A percentile compares a stretch with the other conserved stretches of the same genome.
Conservation (phyloP, 2,329 filamentous ascomycete genomes). For the Chalaropsis ovoidea region DNA sequence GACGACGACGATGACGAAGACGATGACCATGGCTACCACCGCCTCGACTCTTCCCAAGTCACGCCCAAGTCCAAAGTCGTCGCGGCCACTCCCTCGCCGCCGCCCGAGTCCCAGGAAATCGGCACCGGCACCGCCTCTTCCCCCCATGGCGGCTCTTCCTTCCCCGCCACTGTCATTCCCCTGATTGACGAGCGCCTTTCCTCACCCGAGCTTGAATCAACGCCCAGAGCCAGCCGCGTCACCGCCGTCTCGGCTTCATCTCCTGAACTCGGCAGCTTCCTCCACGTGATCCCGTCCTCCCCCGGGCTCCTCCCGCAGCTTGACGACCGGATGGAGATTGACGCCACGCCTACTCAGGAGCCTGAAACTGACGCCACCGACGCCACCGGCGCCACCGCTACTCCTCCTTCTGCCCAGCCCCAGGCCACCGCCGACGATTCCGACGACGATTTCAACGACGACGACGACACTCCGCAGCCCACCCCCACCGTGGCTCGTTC, state of each 20-base stretch:
- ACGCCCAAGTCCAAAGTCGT: neutral
- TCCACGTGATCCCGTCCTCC: neutral
- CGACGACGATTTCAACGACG: neutral
- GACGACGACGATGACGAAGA: neutral
- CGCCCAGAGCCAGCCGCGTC: neutral
- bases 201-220: conserved; percentile 12
- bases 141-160: neutral
- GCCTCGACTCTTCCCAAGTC: neutral
- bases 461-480: neutral
- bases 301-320: neutral
- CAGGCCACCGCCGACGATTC: neutral
- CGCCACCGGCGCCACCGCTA: neutral
- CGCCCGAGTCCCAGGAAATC: neutral
- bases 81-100: neutral
- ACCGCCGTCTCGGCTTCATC: neutral
- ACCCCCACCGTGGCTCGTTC: neutral
- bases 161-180: neutral
- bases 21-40: neutral
- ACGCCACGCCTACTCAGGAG: neutral
- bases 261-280: conserved; percentile 13
- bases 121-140: neutral
- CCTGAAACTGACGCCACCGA: neutral
- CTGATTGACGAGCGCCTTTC: conserved; percentile 3
- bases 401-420: conserved; percentile 16
- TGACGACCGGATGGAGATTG: conserved; percentile 6